Percentiles rank a stretch among this genome's conserved stretches.
These are phyloP conservation scores for Aspergillus jensenii DNA, from an alignment of 2,329 filamentous ascomycete species.

Conservation along the genomic window DNA sequence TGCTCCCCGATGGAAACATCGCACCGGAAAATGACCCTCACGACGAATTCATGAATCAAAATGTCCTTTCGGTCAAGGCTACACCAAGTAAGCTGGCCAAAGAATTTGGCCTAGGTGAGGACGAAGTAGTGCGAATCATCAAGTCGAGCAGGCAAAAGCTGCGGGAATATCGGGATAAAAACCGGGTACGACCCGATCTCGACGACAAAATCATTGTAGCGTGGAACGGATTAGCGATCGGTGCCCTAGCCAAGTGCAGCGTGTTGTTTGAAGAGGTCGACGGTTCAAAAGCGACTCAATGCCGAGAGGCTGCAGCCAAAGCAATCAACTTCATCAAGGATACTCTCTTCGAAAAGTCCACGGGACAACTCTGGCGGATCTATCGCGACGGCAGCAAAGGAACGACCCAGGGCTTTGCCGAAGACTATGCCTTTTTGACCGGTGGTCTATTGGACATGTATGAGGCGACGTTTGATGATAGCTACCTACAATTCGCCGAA, in stretches of 20 bases:
- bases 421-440: conserved; percentile 91
- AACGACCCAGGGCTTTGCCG: conserved; percentile 73
- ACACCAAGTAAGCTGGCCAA: conserved; percentile 68
- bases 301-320: conserved; percentile 64
- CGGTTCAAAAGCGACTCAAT: conserved; percentile 58
- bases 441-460: conserved; percentile 82
- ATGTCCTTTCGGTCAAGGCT: conserved; percentile 73
- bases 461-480: conserved; percentile 74
- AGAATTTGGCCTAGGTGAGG: conserved; percentile 70
- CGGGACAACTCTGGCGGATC: conserved; percentile 68
- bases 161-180: conserved; percentile 67
- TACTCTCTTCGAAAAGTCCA: conserved; percentile 68
- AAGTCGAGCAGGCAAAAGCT: conserved; percentile 67
- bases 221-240: conserved; percentile 88
- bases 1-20: conserved; percentile 82
- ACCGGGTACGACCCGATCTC: conserved; percentile 72
- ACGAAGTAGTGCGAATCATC: conserved; percentile 68
- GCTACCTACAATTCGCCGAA: conserved; percentile 77
- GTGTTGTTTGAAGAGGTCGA: conserved; percentile 64
- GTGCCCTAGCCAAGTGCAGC: conserved; percentile 74
- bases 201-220: conserved; percentile 86
- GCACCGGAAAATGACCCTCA: conserved; percentile 78
- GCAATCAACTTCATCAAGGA: conserved; percentile 71
- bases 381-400: conserved; percentile 66
- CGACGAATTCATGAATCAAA: conserved; percentile 93